Base-by-base conservation (phyloP, 345 rosid genomes). In the Draba incana region DNA sequence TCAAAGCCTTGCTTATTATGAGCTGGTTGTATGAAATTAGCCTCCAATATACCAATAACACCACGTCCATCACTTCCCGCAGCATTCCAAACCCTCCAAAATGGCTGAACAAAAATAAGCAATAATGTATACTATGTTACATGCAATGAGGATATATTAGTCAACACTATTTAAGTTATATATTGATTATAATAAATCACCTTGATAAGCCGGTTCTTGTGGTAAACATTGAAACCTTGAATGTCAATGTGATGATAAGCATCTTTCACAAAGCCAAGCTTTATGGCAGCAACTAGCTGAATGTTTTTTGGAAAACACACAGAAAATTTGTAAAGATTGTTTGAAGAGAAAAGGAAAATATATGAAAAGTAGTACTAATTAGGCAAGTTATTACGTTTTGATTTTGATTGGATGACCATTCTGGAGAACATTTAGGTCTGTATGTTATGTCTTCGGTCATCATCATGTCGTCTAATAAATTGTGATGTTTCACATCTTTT, bases 1-100 rank as follows among this genome's bases (percentile, higher is more conserved):
- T 91, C 97, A 75, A 86, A 88, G n/a, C 87, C 91, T 66, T 88
- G 93, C 64, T 91, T 88, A 70, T 91, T 92, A 38, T 86, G 97
- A 60, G 97, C 89, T 53, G 92, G 97, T 76, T 91, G 88, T 10
- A 88, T 79, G 69, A 91, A 91, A 64, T 91, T 84, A 8, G 87
- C 97, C 76, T 91, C 92, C 75, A 91, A 38, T 16, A 85, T 80
- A 79, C 97, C 97, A 72, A 88, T 85, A 11, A 85, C 86, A 11
- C 97, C 89, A 1, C 93, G 92, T 42, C 97, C 97, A 44, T 79
- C 85, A 25, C 96, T 91, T 39, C 96, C 96, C 9, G 96, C 86
- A 63, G 93, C 84, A 76, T 84, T 86, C 96, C 96, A 86, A 5
- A 88, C 83, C 76, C 96, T 86, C 96, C 90, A 88, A 70, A 85